Percentiles rank a stretch among this genome's conserved stretches.
These are phyloP conservation scores for Spongospora subterranea DNA, from an alignment of 208 protist genomes.

Conservation along the genomic window DNA sequence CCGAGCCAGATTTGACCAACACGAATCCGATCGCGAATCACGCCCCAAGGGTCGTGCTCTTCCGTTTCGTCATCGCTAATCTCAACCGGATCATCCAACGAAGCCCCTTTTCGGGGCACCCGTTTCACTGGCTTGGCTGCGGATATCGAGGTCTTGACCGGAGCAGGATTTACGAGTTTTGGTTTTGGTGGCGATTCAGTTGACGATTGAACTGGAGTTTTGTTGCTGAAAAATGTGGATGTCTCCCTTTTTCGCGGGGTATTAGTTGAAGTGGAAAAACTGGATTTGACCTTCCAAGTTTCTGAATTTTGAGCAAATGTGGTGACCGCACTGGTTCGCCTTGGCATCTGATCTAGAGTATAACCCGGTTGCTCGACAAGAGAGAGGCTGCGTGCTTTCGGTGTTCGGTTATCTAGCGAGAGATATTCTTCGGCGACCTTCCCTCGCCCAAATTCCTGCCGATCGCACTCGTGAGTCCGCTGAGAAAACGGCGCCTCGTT, in stretches of 20 bases:
- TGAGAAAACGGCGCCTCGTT: not conserved
- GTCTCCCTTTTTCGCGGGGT: not conserved
- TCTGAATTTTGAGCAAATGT: not conserved
- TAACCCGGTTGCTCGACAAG: not conserved
- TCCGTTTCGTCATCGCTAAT: constrained; percentile 2
- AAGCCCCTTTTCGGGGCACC: not conserved
- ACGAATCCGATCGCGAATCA: not conserved
- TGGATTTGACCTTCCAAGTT: not conserved
- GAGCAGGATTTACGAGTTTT: not conserved
- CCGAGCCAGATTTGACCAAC: constrained; percentile 30
- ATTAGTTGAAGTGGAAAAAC: not conserved
- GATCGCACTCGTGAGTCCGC: not conserved
- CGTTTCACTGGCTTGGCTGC: not conserved
- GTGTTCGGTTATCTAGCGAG: not conserved
- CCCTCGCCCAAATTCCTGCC: not conserved
- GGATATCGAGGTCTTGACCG: not conserved
- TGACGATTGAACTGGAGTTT: not conserved
- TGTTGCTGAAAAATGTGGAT: not conserved
- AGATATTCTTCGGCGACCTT: not conserved
- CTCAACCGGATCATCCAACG: constrained; percentile 1
- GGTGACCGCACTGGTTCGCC: not conserved
- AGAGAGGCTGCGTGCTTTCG: too few species aligned
- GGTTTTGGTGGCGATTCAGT: not conserved
- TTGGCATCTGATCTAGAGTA: too few species aligned
- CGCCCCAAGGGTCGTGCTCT: not conserved